Conservation (phyloP, 352 stramenopile genomes). For the Phytophthora colocasiae region DNA sequence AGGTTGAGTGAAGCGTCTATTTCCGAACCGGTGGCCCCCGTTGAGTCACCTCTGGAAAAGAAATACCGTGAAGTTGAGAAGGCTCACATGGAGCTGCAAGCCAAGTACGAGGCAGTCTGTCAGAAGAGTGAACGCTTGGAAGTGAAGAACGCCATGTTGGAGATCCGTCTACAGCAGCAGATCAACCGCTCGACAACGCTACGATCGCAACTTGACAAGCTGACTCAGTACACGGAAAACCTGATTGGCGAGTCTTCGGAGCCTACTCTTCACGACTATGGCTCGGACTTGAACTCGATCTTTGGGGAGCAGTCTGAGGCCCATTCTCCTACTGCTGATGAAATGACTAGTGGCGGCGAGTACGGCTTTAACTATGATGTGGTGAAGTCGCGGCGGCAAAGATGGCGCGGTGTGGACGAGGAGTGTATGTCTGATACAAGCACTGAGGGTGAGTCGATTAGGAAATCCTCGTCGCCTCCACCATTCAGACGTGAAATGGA, state of each 20-base stretch:
- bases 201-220: constrained; percentile 70
- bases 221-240: constrained; percentile 78
- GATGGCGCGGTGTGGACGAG: constrained; percentile 49
- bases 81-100: constrained; percentile 60
- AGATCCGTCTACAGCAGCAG: constrained; percentile 72
- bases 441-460: constrained; percentile 47
- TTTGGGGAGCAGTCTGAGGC: constrained; percentile 55
- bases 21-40: constrained; percentile 29
- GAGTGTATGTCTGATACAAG: constrained; percentile 71
- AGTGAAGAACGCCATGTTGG: constrained; percentile 67
- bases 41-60: constrained; percentile 42
- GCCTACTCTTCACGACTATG: constrained; percentile 54
- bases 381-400: constrained; percentile 42
- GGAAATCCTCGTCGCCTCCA: constrained; percentile 40
- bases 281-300: constrained; percentile 56
- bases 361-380: constrained; percentile 54
- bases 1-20: constrained; percentile 32
- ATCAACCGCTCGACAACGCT: constrained; percentile 68
- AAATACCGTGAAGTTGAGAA: constrained; percentile 59
- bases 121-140: constrained; percentile 58
- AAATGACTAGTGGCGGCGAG: constrained; percentile 43
- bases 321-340: constrained; percentile 45
- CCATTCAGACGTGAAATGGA: constrained; percentile 28
- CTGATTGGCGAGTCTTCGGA: constrained; percentile 66
- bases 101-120: constrained; percentile 58